Conservation (phyloP, 768 basidiomycete genomes). For the Amanita thiersii region DNA sequence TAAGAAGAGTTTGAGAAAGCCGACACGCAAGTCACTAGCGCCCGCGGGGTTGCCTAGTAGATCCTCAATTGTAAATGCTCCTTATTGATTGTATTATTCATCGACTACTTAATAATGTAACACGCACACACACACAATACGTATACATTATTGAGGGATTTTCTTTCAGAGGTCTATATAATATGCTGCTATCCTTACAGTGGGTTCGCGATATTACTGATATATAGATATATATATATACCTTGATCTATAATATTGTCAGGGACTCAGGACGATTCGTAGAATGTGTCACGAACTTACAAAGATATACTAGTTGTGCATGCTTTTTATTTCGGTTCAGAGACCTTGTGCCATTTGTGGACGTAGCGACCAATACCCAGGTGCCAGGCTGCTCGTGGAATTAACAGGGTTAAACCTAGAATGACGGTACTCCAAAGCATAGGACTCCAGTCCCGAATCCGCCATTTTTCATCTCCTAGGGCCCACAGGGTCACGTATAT, state of each 20-base stretch:
- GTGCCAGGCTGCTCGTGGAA: constrained; percentile 70
- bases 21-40: constrained; percentile 65
- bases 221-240: background rate
- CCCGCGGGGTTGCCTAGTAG: constrained; percentile 36
- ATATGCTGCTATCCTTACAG: too few species aligned
- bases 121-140: too few species aligned
- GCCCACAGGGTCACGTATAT: constrained; percentile 67
- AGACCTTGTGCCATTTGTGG: constrained; percentile 44
- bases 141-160: too few species aligned
- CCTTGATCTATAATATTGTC: too few species aligned
- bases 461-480: constrained; percentile 62
- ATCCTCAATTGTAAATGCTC: constrained; percentile 64
- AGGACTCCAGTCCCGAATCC: constrained; percentile 51
- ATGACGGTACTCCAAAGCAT: constrained; percentile 64
- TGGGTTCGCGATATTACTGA: background rate
- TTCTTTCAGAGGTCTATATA: too few species aligned
- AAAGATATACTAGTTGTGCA: too few species aligned
- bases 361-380: constrained; percentile 69
- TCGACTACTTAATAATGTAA: constrained; percentile 4
- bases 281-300: background rate
- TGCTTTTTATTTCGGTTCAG: background rate
- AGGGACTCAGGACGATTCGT: too few species aligned
- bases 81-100: constrained; percentile 35
- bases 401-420: constrained; percentile 54
- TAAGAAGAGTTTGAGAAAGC: constrained; percentile 86